These are phyloP conservation scores for Eleusine indica DNA, from an alignment of 176 grass and related monocot species.

Conservation along the genomic window DNA sequence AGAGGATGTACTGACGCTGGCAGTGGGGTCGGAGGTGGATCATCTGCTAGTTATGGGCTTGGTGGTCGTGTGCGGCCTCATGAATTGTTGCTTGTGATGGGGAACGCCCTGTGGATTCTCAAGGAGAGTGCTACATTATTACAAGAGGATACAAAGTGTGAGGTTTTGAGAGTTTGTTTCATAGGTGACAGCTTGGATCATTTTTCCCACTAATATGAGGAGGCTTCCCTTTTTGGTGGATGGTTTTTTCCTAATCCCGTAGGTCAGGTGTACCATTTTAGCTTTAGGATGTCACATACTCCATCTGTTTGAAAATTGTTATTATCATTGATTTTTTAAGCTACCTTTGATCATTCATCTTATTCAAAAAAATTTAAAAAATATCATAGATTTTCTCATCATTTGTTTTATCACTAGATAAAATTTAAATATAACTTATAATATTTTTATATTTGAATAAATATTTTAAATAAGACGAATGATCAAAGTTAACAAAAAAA, in stretches of 20 bases:
- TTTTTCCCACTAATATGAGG: conserved; percentile 4
- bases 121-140: neutral
- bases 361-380: too few relatives aligned
- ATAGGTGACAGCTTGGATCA: neutral
- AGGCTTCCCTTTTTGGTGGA: neutral
- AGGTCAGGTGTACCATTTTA: neutral
- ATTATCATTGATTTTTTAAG: too few relatives aligned
- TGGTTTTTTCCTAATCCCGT: neutral
- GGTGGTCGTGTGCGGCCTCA: conserved; percentile 67
- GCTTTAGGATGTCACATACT: neutral
- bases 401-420: too few relatives aligned
- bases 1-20: conserved; percentile 68
- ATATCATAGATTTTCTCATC: too few relatives aligned
- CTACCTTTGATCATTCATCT: too few relatives aligned
- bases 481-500: too few relatives aligned
- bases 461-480: too few relatives aligned
- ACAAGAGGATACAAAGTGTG: neutral
- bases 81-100: conserved; percentile 40
- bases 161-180: neutral
- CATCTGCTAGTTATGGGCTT: conserved; percentile 64
- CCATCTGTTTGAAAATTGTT: too few relatives aligned
- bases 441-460: too few relatives aligned
- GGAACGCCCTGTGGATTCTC: neutral
- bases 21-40: conserved; percentile 51
- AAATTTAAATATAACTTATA: too few relatives aligned